Evolutionary conservation across 257 asterid species (phyloP).

Genomic region (Fraxinus anomala): DNA sequence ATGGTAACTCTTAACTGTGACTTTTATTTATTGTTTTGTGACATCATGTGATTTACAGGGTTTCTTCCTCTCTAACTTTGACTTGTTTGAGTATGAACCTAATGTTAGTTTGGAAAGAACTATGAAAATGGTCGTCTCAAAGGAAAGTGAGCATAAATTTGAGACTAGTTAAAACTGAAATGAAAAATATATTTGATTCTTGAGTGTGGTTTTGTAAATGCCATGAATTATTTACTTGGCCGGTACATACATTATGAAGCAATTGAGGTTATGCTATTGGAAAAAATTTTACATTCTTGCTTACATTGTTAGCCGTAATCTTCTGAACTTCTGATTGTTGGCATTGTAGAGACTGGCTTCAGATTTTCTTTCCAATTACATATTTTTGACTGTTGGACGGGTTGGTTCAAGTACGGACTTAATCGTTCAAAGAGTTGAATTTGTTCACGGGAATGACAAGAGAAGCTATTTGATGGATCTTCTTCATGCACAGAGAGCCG

Average conservation of each 20-base stretch:
- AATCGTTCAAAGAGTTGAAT: constrained; percentile 81
- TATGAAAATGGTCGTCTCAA: background rate
- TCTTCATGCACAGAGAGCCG: constrained; percentile 73
- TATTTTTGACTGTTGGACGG: constrained; percentile 85
- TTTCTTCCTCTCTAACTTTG: background rate
- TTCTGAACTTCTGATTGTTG: constrained; percentile 22
- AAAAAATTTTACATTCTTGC: background rate
- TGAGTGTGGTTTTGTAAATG: background rate
- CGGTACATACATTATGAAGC: constrained; percentile 4
- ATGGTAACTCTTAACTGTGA: background rate
- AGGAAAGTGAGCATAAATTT: background rate
- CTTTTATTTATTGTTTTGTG: constrained; percentile 4
- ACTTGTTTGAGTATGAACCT: background rate
- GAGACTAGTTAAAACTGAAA: background rate
- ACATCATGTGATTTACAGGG: background rate
- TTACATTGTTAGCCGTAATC: constrained; percentile 9
- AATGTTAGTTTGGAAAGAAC: background rate
- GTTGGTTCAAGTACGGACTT: constrained; percentile 90
- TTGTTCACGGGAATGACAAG: constrained; percentile 74
- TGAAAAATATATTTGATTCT: background rate
- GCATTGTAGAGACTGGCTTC: constrained; percentile 82
- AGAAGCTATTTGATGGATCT: constrained; percentile 87
- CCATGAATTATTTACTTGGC: background rate
- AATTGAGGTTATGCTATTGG: constrained; percentile 13
- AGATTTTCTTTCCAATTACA: constrained; percentile 79